Base-by-base conservation (phyloP, 2,329 filamentous ascomycete genomes). In the Colletotrichum sp. region DNA sequence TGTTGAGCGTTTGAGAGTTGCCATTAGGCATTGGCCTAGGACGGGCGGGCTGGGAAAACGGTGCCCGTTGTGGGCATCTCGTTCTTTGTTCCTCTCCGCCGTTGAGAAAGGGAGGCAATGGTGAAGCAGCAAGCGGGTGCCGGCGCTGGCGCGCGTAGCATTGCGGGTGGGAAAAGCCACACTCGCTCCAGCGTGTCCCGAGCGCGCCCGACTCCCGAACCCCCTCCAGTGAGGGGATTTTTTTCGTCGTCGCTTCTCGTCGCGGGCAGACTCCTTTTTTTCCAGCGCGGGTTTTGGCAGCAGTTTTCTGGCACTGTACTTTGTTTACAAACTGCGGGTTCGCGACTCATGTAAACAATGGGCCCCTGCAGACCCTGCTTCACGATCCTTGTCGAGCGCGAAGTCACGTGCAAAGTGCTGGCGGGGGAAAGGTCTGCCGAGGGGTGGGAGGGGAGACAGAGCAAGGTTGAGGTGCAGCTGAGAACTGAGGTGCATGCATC, bases 321-420 rank as follows among this genome's bases (percentile, higher is more conserved):
- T 75, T 75, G 75, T 77, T 75, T 72, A 77, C 75, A 75, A 75
- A 69, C 8, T 57, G 64, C 68, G 60, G 62, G 24, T 39, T 65
- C 75, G 75, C 75, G 75, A 77, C 63, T 72, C 75, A 72, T 77
- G 75, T 77, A 68, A 77, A 77, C 68, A 77, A 69, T 72, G 24
- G 68, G 73, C 69, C 70, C 57, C 28, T 73, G 73, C 70, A 72
- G 64, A 68, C 68, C 68, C 63, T 64, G 62, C 26, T 44, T 64
- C 62, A 32, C 26, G 28, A 62, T 65, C 75, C 72, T 55, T 63
- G 72, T 39, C 60, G 15, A 18, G 39, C 75, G 75, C 75, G 75
- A 77, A 68, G 28, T 77, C 75, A 77, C 73, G 75, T 77, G 75
- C 3, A 12, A 8, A 2, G 4, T 16, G 4, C n/a, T 36, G 44